phyloP scores from a whole-genome alignment of 768 basidiomycete species.

The Lyophyllum atratum region DNA sequence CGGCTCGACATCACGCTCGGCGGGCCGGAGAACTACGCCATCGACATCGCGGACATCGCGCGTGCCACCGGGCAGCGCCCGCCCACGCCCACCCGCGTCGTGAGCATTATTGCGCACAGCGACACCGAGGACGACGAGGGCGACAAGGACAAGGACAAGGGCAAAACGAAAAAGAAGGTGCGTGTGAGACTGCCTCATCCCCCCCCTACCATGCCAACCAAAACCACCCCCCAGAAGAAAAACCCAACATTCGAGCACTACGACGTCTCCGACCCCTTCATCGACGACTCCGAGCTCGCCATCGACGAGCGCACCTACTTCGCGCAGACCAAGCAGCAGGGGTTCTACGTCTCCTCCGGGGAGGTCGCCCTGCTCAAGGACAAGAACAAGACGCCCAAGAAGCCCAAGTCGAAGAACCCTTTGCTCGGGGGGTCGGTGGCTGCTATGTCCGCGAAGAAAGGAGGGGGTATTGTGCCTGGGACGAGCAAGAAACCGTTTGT shows the following conservation, averaged over 20 bases:
- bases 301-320: slow-evolving; percentile 91
- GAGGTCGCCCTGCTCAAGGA: slow-evolving; percentile 87
- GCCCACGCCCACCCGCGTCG: slow-evolving; percentile 25
- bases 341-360: slow-evolving; percentile 90
- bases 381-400: slow-evolving; percentile 75
- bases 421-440: slow-evolving; percentile 10
- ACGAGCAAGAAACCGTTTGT: slow-evolving; percentile 7
- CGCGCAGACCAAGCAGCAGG: slow-evolving; percentile 88
- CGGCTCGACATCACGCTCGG: slow-evolving; percentile 63
- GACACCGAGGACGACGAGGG: slow-evolving; percentile 54
- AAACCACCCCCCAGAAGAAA: slow-evolving; percentile 40
- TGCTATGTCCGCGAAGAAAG: neutral
- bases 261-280: slow-evolving; percentile 91
- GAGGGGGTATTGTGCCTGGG: neutral
- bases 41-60: slow-evolving; percentile 54
- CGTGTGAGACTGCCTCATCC: slow-evolving; percentile 13
- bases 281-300: slow-evolving; percentile 94
- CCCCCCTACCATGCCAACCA: neutral
- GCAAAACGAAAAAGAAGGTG: slow-evolving; percentile 35
- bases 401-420: slow-evolving; percentile 67
- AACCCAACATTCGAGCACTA: slow-evolving; percentile 74
- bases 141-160: slow-evolving; percentile 28
- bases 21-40: slow-evolving; percentile 65
- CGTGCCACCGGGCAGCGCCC: slow-evolving; percentile 59
- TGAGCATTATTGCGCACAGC: slow-evolving; percentile 38